Conservation (phyloP, 2,329 filamentous ascomycete genomes). For the Neocatenulostroma microsporum region DNA sequence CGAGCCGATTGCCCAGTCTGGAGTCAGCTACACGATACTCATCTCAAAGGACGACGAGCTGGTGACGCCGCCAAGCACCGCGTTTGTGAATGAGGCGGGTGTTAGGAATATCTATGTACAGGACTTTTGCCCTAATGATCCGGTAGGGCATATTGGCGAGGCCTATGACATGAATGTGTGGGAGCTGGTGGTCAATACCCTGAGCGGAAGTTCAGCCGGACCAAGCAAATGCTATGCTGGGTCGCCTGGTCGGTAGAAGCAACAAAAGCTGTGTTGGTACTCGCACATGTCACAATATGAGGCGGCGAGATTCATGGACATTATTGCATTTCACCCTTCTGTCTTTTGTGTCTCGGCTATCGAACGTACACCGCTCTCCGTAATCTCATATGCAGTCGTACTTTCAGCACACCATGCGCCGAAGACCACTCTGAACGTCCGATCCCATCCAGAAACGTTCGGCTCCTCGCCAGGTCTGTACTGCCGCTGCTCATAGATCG, state of each 20-base stretch:
- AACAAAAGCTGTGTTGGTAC: too few relatives aligned
- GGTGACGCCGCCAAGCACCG: conserved; percentile 16
- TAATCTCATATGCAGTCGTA: conserved; percentile 68
- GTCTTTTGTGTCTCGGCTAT: background rate
- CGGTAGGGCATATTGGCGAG: conserved; percentile 19
- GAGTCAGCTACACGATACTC: conserved; percentile 16
- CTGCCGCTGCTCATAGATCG: conserved; percentile 38
- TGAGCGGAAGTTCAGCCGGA: conserved; percentile 14
- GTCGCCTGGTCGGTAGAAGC: too few relatives aligned
- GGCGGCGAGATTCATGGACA: too few relatives aligned
- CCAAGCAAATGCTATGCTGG: conserved; percentile 13
- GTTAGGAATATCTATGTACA: conserved; percentile 19
- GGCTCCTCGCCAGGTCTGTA: conserved; percentile 36
- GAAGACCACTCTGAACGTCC: conserved; percentile 86
- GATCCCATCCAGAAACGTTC: conserved; percentile 54
- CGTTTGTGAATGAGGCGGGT: conserved; percentile 17
- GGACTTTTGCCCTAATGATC: conserved; percentile 17
- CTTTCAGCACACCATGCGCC: conserved; percentile 61
- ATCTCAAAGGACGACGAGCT: conserved; percentile 17
- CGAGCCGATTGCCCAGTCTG: conserved; percentile 17
- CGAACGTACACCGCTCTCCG: conserved; percentile 48
- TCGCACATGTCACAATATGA: too few relatives aligned
- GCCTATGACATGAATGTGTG: conserved; percentile 20
- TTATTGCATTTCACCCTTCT: too few relatives aligned
- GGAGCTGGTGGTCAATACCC: conserved; percentile 15